phyloP scores from a whole-genome alignment of 768 basidiomycete species.

The Pisolithus orientalis region DNA sequence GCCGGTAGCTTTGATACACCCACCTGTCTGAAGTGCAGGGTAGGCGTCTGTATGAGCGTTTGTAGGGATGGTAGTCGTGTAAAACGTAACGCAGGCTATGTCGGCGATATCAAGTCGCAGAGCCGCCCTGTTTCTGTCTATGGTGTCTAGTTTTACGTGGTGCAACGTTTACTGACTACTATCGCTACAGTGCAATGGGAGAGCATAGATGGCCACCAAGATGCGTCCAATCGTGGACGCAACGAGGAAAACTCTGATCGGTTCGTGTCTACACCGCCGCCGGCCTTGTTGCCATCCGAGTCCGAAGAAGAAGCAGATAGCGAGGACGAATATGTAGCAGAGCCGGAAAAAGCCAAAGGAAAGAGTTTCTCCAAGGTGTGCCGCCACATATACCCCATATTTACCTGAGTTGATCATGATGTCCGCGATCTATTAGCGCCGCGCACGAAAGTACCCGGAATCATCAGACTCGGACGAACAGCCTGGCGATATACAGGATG shows the following conservation, averaged over 20 bases:
- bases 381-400: constrained; percentile 10
- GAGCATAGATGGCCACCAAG: constrained; percentile 53
- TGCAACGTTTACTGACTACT: constrained; percentile 22
- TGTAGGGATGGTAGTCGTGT: neutral
- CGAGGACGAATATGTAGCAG: constrained; percentile 69
- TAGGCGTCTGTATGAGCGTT: constrained; percentile 7
- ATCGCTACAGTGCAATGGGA: constrained; percentile 64
- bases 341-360: constrained; percentile 27
- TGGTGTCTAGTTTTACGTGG: constrained; percentile 9
- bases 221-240: constrained; percentile 20
- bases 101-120: constrained; percentile 3
- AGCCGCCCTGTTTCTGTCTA: constrained; percentile 8
- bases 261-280: constrained; percentile 22
- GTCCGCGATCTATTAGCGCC: constrained; percentile 32
- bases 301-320: constrained; percentile 47
- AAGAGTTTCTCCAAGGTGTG: constrained; percentile 39
- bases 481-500: constrained; percentile 25
- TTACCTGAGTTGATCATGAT: constrained; percentile 9
- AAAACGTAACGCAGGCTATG: neutral
- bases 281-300: constrained; percentile 34
- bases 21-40: constrained; percentile 13
- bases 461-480: constrained; percentile 37
- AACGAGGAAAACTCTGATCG: constrained; percentile 17
- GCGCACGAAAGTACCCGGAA: constrained; percentile 33
- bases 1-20: constrained; percentile 24